Evolutionary conservation across 768 basidiomycete genomes (phyloP).

Genomic region (Chlorophyllum brunneum): DNA sequence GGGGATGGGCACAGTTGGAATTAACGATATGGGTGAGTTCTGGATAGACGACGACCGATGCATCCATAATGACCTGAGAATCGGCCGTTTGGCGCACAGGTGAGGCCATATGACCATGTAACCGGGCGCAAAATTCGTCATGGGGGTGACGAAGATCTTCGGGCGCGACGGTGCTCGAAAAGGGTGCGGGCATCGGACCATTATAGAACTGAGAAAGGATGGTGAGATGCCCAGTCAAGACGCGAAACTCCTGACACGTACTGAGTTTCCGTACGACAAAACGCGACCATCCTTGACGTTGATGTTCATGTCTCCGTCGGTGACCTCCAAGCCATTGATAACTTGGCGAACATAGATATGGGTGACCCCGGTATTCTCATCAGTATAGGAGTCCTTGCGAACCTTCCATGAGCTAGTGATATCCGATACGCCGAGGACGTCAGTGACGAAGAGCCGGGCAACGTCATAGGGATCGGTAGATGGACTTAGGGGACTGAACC

Average conservation of each 20-base stretch:
- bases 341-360: conserved; percentile 88
- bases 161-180: conserved; percentile 25
- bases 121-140: conserved; percentile 45
- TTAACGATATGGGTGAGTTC: conserved; percentile 43
- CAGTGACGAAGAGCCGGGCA: conserved; percentile 57
- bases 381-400: conserved; percentile 84
- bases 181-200: conserved; percentile 46
- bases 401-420: conserved; percentile 48
- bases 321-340: conserved; percentile 82
- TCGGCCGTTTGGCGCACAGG: conserved; percentile 12
- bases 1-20: conserved; percentile 56
- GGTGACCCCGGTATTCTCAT: conserved; percentile 78
- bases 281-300: conserved; percentile 85
- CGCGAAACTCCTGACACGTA: conserved; percentile 33
- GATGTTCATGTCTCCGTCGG: conserved; percentile 89
- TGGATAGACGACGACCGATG: conserved; percentile 17
- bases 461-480: conserved; percentile 53
- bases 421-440: conserved; percentile 36
- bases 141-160: conserved; percentile 43
- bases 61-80: conserved; percentile 34
- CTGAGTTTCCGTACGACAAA: conserved; percentile 85
- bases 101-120: conserved; percentile 19
- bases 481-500: conserved; percentile 33
- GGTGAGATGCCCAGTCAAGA: not conserved
- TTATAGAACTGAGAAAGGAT: conserved; percentile 60